A percentile compares a stretch with the other conserved stretches of the same genome.
These are phyloP conservation scores for Saksenaea vasiformis DNA, from an alignment of 371 early-diverging fungal genomes.

Conservation along the genomic window DNA sequence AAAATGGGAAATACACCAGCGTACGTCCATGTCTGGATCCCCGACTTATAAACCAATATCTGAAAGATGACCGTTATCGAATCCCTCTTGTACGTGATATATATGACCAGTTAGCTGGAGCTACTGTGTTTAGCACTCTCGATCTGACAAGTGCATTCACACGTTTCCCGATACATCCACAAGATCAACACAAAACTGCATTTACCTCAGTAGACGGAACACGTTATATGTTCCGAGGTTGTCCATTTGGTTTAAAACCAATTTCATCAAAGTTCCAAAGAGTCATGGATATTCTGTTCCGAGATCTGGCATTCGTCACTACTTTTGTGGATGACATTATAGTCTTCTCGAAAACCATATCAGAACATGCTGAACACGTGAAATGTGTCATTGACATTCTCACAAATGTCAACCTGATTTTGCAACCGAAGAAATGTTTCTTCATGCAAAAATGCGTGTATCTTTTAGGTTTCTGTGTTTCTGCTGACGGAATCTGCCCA, in stretches of 20 bases:
- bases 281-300: too few relatives aligned
- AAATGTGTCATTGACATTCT: constrained; percentile 11
- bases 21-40: too few relatives aligned
- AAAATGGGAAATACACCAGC: too few relatives aligned
- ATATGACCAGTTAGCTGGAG: background rate
- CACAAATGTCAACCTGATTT: constrained; percentile 14
- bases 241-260: too few relatives aligned
- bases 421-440: constrained; percentile 21
- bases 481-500: constrained; percentile 7
- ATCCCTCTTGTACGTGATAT: constrained; percentile 1
- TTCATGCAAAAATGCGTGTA: constrained; percentile 9
- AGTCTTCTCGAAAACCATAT: background rate
- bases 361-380: constrained; percentile 14
- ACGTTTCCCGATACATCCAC: background rate
- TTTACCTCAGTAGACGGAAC: too few relatives aligned
- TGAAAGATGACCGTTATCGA: background rate
- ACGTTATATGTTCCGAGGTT: too few relatives aligned
- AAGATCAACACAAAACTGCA: background rate
- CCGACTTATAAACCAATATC: too few relatives aligned
- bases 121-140: background rate
- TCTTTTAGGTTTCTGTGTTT: constrained; percentile 22
- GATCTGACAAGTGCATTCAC: constrained; percentile 7
- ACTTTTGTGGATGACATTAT: too few relatives aligned
- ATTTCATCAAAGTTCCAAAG: too few relatives aligned
- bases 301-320: too few relatives aligned